Base-by-base conservation (phyloP, 2,329 filamentous ascomycete species). In the Talaromyces pinophilus region DNA sequence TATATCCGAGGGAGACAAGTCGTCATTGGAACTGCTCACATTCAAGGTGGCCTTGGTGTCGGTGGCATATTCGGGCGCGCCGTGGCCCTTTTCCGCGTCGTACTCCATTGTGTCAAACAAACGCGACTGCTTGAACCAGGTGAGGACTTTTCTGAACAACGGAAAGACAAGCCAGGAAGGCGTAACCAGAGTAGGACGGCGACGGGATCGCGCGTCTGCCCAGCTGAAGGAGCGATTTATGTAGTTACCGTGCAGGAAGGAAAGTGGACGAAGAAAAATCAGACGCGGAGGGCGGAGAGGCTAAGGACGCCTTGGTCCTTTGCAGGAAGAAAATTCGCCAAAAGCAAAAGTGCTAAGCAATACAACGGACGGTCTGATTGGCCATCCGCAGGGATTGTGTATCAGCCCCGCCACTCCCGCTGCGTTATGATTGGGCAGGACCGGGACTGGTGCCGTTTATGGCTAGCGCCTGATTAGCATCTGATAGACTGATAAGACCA, bases 81-180 rank as follows among this genome's bases (percentile, higher is more conserved):
- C 55, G 13, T 52, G 63, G 22, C 59, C 64, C 33, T 66, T 66
- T 44, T 66, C 64, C 1, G 64, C 50, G 44, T 66, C 64, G 64
- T 63, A 63, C 50, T 63, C 62, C 62, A 63, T 63, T 46, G 25
- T n/a, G 33, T 60, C 38, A 15, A 46, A 33, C 19, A 28, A 30
- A 25, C 19, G 10, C 22, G 38, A 60, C 40, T 44, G 22, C 19
- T 35, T 28, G n/a, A 8, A 11, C 2, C 25, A 3, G 25, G 25
- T 25, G 25, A 33, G 57, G 13, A 22, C 22, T 19, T 33, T 35
- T 35, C 52, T 54, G 33, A 30, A 33, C 52, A 55, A 57, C 17
- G 13, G 10, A 48, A 22, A 15, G 48, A 30, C 46, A 50, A 52
- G 48, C 25, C 48, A 15, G 17, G 48, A 25, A 38, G 33, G n/a